Conservation (phyloP, 352 stramenopile genomes). For the Globisporangium barbulae region DNA sequence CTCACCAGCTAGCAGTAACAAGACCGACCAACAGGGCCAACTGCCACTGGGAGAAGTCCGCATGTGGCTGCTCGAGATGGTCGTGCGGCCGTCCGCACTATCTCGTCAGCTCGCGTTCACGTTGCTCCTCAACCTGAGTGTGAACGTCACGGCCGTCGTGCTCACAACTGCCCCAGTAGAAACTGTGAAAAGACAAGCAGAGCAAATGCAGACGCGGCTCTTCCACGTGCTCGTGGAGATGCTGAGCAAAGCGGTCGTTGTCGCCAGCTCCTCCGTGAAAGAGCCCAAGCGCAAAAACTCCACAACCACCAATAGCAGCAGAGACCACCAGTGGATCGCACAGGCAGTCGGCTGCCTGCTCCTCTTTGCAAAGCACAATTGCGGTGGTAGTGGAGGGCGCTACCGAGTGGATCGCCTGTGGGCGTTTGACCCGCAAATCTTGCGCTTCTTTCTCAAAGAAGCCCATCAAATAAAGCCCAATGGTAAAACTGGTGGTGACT, state of each 20-base stretch:
- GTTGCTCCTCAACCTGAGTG: slow-evolving; percentile 28
- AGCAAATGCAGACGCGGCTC: slow-evolving; percentile 25
- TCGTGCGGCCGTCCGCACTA: slow-evolving; percentile 29
- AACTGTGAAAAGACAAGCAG: not conserved
- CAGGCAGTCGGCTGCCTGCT: slow-evolving; percentile 28
- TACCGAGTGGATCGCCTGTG: slow-evolving; percentile 29
- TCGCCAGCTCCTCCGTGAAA: slow-evolving; percentile 23
- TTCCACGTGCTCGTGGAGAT: slow-evolving; percentile 49
- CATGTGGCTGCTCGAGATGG: slow-evolving; percentile 41
- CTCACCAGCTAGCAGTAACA: not conserved
- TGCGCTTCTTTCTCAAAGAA: slow-evolving; percentile 34
- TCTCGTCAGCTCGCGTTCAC: slow-evolving; percentile 41
- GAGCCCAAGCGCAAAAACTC: not conserved
- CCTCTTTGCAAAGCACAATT: slow-evolving; percentile 30
- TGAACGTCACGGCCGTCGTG: slow-evolving; percentile 19
- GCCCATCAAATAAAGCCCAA: slow-evolving; percentile 19
- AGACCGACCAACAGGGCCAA: not conserved
- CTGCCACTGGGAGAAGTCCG: slow-evolving; percentile 17
- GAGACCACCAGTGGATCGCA: slow-evolving; percentile 24
- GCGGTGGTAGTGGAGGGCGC: slow-evolving; percentile 6
- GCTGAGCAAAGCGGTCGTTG: slow-evolving; percentile 37
- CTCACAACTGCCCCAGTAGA: slow-evolving; percentile 9
- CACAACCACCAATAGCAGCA: not conserved
- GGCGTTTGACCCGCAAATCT: slow-evolving; percentile 25
- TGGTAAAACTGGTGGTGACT: slow-evolving; percentile 12